phyloP scores from a whole-genome alignment of 108 stramenopile genomes.

The Skeletonema menzelii region DNA sequence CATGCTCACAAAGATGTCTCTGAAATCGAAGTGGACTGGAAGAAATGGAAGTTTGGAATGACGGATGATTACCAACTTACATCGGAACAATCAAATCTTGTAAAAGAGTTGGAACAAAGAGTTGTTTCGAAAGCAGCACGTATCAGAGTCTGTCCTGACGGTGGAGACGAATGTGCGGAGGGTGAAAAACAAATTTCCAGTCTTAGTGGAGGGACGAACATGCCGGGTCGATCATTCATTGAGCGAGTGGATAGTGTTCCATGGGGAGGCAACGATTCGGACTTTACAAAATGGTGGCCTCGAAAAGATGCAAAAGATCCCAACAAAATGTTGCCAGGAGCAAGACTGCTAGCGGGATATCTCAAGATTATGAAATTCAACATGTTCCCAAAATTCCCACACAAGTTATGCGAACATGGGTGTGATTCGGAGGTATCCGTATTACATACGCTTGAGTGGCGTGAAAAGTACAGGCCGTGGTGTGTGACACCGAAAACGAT shows the following conservation, averaged over 20 bases:
- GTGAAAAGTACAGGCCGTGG: slow-evolving; percentile 79
- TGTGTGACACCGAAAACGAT: slow-evolving; percentile 49
- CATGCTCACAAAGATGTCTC: not conserved
- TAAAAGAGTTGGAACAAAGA: slow-evolving; percentile 28
- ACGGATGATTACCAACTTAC: slow-evolving; percentile 34
- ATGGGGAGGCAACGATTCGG: slow-evolving; percentile 34
- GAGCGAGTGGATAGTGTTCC: slow-evolving; percentile 34
- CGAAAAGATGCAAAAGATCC: slow-evolving; percentile 8
- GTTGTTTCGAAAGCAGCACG: slow-evolving; percentile 11
- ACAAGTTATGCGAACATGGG: slow-evolving; percentile 55
- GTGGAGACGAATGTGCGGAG: not conserved
- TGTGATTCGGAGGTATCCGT: slow-evolving; percentile 63
- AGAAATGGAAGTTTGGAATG: slow-evolving; percentile 45
- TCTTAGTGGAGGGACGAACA: not conserved
- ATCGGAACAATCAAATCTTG: slow-evolving; percentile 9
- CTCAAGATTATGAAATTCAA: slow-evolving; percentile 52
- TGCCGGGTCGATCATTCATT: slow-evolving; percentile 11
- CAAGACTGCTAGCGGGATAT: slow-evolving; percentile 35
- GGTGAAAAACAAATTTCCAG: slow-evolving; percentile 3
- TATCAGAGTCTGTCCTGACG: not conserved
- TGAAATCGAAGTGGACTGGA: slow-evolving; percentile 32
- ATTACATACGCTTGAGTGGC: slow-evolving; percentile 65
- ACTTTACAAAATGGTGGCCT: slow-evolving; percentile 30
- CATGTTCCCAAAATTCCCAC: slow-evolving; percentile 59
- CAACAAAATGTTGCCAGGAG: slow-evolving; percentile 13